Evolutionary conservation across 192 early-diverging fungal species (phyloP).

Genomic region (Backusella morwellensis): DNA sequence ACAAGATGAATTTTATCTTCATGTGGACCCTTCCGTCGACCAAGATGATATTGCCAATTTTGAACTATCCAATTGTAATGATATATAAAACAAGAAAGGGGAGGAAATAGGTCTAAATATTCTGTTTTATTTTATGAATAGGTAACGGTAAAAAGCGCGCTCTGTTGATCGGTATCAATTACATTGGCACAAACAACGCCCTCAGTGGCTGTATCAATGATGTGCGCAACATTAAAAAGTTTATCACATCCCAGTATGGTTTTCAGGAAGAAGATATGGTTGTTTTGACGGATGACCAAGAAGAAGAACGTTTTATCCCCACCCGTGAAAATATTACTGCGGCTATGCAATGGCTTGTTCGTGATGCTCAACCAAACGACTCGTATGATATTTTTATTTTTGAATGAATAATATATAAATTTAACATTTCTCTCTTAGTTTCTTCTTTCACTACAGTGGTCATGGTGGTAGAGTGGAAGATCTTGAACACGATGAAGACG

Average conservation of each 20-base stretch:
- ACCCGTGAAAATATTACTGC: slow-evolving; percentile 72
- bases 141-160: slow-evolving; percentile 71
- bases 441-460: slow-evolving; percentile 83
- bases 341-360: slow-evolving; percentile 80
- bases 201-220: slow-evolving; percentile 80
- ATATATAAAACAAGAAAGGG: background rate
- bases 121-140: background rate
- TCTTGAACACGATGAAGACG: slow-evolving; percentile 68
- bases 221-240: slow-evolving; percentile 72
- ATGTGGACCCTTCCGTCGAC: slow-evolving; percentile 19
- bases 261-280: slow-evolving; percentile 68
- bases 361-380: slow-evolving; percentile 72
- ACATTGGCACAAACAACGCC: slow-evolving; percentile 59
- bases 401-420: background rate
- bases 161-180: slow-evolving; percentile 93
- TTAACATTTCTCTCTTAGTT: slow-evolving; percentile 29
- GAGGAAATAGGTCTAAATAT: background rate
- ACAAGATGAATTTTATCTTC: slow-evolving; percentile 8
- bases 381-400: slow-evolving; percentile 43
- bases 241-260: slow-evolving; percentile 60
- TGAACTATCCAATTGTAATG: slow-evolving; percentile 46
- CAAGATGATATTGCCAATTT: slow-evolving; percentile 31
- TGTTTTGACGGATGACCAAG: slow-evolving; percentile 77
- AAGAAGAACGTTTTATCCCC: slow-evolving; percentile 58
- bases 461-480: slow-evolving; percentile 65